phyloP scores from a whole-genome alignment of 805 yeast species.

The Maudiozyma turicensis region DNA sequence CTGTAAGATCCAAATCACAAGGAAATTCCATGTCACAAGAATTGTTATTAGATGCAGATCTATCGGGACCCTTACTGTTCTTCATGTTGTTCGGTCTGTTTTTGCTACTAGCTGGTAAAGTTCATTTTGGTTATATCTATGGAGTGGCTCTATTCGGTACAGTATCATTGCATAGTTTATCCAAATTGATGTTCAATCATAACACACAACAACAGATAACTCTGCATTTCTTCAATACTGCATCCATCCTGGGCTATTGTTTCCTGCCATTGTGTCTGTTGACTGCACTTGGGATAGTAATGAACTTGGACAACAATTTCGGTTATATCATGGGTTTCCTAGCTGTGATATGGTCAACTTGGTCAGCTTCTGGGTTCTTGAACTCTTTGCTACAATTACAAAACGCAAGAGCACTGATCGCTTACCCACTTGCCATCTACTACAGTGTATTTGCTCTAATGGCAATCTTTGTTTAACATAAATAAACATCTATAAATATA shows the following conservation, averaged over 20 bases:
- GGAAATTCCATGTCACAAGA: constrained; percentile 53
- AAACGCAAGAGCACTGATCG: constrained; percentile 82
- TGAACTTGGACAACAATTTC: constrained; percentile 62
- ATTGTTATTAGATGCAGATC: constrained; percentile 77
- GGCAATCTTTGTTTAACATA: constrained; percentile 63
- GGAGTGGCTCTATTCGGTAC: constrained; percentile 94
- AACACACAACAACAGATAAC: constrained; percentile 11
- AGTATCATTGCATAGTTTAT: constrained; percentile 68
- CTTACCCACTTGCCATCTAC: constrained; percentile 86
- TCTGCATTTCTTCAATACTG: constrained; percentile 52
- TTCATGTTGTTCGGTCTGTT: constrained; percentile 80
- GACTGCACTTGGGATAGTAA: constrained; percentile 53
- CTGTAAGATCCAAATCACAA: constrained; percentile 31
- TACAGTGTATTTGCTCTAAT: constrained; percentile 91
- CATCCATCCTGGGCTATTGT: constrained; percentile 91
- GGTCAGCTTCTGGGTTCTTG: constrained; percentile 86
- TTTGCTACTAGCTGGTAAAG: constrained; percentile 78
- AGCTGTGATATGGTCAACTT: constrained; percentile 83
- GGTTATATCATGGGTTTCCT: constrained; percentile 65
- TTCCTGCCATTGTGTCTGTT: constrained; percentile 68
- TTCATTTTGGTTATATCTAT: constrained; percentile 93
- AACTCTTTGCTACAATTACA: constrained; percentile 74
- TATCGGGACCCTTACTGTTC: constrained; percentile 91
- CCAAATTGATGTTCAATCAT: constrained; percentile 57
- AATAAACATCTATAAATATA: not conserved